Base-by-base conservation (phyloP, 1,284 basidiomycete species). In the Meira miltonrushii region DNA sequence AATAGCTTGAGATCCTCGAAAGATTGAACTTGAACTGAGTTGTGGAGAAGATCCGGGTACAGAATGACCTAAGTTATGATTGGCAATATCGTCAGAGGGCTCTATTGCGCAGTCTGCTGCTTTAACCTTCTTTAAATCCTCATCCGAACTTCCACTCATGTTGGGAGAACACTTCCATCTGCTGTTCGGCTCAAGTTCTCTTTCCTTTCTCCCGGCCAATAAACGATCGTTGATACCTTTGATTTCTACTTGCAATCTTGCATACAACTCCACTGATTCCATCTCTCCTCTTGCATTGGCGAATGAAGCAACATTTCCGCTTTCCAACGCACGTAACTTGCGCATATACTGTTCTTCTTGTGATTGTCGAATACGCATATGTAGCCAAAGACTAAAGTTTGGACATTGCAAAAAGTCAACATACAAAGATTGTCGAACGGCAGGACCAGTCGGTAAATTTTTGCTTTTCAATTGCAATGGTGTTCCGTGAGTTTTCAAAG, bases 401-500 rank as follows among this genome's bases (percentile, higher is more conserved):
- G 73, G 73, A 43, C 58, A 72, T 44, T 61, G 52, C 2, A 77
- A 39, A 43, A 77, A 77, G 47, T 77, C 74, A 3, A 68, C 13
- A 54, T 77, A 77, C 4, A 77, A 55, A 7, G 62, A 46, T 43
- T 73, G 66, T 6, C 75, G 53, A 5, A 74, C 66, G 13, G 61
- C 46, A 4, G 62, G 57, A 4, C 66, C 72, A 7, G 74, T 73
- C 10, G 71, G 72, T 46, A 80, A 67, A 2, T 68, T 65, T 8
- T 80, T 62, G 8, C 75, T 71, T 0, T 66, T 64, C n/a, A 73
- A 63, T 2, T 63, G 64, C 0, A 78, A 55, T 15, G 72, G 69
- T 1, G 79, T 77, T 0, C 92, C 92, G 71, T 89, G 84, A 0
- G 84, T 81, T 71, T 88, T 90, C 23, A 97, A 82, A 8, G 89